Conservation (phyloP, 805 yeast species). For the Cyberlindnera japonica region DNA sequence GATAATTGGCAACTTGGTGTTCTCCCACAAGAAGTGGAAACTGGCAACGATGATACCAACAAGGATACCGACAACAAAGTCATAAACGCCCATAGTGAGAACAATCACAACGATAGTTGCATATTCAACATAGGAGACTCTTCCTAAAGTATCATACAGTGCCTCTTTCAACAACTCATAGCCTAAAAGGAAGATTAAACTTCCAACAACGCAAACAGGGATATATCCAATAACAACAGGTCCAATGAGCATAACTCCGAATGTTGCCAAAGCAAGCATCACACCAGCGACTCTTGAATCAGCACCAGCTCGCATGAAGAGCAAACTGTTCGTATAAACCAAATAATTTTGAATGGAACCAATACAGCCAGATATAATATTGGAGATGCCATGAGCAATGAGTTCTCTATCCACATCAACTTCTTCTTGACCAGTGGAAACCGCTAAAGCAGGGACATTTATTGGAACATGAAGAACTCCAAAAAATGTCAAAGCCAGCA, state of each 20-base stretch:
- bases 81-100: constrained; percentile 93
- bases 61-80: constrained; percentile 88
- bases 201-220: constrained; percentile 94
- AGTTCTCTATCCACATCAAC: constrained; percentile 90
- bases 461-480: constrained; percentile 97
- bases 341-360: constrained; percentile 94
- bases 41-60: constrained; percentile 91
- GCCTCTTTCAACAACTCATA: constrained; percentile 88
- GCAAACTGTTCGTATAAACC: constrained; percentile 89
- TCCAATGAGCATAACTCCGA: constrained; percentile 77
- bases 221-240: constrained; percentile 91
- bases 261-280: constrained; percentile 81
- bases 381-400: constrained; percentile 92
- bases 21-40: constrained; percentile 90
- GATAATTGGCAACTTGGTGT: constrained; percentile 79
- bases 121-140: constrained; percentile 74
- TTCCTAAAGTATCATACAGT: constrained; percentile 76
- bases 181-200: constrained; percentile 85
- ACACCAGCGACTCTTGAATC: constrained; percentile 86
- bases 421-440: constrained; percentile 75
- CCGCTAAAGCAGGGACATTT: constrained; percentile 95
- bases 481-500: constrained; percentile 93
- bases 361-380: constrained; percentile 71
- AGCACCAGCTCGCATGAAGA: constrained; percentile 93
- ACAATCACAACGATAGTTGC: constrained; percentile 81